These are phyloP conservation scores for Pleurotus salmoneostramineus DNA, from an alignment of 768 basidiomycete species.

Conservation along the genomic window DNA sequence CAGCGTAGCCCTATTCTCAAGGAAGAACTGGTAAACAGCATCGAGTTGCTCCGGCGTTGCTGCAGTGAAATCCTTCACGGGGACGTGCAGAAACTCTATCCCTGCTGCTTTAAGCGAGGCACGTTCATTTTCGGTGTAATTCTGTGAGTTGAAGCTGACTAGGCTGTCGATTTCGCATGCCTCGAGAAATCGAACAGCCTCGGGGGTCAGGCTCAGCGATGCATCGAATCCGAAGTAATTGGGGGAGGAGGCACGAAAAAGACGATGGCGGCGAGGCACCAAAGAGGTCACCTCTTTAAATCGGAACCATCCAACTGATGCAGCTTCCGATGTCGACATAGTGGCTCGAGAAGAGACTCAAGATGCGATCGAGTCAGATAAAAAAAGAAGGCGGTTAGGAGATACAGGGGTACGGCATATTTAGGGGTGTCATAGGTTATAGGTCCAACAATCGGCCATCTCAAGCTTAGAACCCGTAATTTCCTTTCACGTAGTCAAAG, in stretches of 20 bases:
- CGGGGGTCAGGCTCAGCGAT: slow-evolving; percentile 13
- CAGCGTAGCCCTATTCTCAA: slow-evolving; percentile 15
- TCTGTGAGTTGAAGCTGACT: slow-evolving; percentile 15
- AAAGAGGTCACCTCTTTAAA: slow-evolving; percentile 12
- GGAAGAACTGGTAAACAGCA: slow-evolving; percentile 12
- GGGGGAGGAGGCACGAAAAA: slow-evolving; percentile 18
- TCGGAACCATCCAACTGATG: slow-evolving; percentile 11
- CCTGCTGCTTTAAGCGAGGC: slow-evolving; percentile 2
- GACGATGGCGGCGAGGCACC: slow-evolving; percentile 12
- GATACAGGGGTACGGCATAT: background rate
- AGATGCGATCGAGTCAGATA: too few relatives aligned
- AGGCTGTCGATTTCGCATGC: slow-evolving; percentile 13
- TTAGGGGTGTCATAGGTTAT: background rate
- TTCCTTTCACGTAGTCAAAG: background rate
- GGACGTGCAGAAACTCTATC: slow-evolving; percentile 16
- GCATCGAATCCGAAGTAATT: slow-evolving; percentile 14
- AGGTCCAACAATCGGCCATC: background rate
- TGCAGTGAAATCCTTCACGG: slow-evolving; percentile 17
- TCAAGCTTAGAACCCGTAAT: background rate
- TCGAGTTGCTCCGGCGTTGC: slow-evolving; percentile 14
- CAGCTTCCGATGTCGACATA: background rate
- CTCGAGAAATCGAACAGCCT: slow-evolving; percentile 13
- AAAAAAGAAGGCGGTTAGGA: too few relatives aligned
- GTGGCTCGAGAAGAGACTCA: too few relatives aligned
- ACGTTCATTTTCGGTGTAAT: slow-evolving; percentile 11